Conservation (phyloP, 2,329 filamentous ascomycete genomes). For the Plenodomus biglobosus region DNA sequence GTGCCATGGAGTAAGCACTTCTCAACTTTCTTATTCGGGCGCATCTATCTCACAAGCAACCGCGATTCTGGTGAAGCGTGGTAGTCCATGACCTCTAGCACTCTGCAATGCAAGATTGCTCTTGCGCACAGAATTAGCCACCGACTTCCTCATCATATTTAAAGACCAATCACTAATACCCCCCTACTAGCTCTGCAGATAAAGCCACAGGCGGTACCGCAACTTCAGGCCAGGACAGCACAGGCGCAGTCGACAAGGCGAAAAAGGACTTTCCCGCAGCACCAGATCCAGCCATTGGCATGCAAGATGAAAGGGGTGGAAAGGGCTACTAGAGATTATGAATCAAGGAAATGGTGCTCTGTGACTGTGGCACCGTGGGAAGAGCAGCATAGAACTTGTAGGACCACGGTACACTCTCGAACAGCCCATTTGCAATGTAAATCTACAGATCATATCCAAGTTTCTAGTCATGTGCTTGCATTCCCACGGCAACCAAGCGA, state of each 20-base stretch:
- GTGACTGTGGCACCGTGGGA: background rate
- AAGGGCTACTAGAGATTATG: conserved; percentile 18
- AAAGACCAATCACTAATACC: conserved; percentile 1
- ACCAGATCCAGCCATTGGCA: conserved; percentile 51
- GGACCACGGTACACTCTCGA: background rate
- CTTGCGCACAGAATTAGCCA: background rate
- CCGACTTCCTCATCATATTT: background rate
- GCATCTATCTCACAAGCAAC: no score
- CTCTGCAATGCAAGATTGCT: no score
- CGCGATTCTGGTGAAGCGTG: no score
- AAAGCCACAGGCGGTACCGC: conserved; percentile 46
- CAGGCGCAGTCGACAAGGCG: conserved; percentile 43
- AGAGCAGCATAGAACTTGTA: background rate
- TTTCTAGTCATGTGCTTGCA: background rate
- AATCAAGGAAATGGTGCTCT: background rate
- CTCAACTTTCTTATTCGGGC: no score
- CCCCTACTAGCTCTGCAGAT: conserved; percentile 22
- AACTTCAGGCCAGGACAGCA: conserved; percentile 43
- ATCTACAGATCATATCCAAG: background rate
- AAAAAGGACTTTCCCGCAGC: conserved; percentile 53
- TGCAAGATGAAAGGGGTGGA: conserved; percentile 55
- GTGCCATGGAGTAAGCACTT: conserved; percentile 38
- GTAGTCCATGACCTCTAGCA: no score
- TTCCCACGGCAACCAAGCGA: background rate
- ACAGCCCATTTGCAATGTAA: background rate